A percentile compares a stretch with the other conserved stretches of the same genome.
phyloP scores from a whole-genome alignment of 148 eudicot genomes.

The Silene uniflora region DNA sequence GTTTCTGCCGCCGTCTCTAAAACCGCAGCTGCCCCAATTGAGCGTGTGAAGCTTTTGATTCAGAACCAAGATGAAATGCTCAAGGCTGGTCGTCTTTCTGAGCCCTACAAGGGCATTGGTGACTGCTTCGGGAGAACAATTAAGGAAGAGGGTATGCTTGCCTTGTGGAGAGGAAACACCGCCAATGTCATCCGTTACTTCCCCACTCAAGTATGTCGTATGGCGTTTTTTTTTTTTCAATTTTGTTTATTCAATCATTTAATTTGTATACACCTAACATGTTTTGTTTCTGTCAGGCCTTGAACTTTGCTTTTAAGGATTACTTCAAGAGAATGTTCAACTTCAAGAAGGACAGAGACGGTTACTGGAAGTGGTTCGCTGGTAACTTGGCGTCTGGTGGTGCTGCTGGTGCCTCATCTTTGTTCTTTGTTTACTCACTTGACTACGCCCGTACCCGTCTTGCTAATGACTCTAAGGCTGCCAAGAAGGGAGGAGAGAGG shows the following conservation, averaged over 20 bases:
- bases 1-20: conserved; percentile 84
- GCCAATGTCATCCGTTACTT: conserved; percentile 83
- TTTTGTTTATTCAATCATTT: not conserved
- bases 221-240: not conserved
- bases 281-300: conserved; percentile 36
- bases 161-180: conserved; percentile 81
- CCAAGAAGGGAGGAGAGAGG: conserved; percentile 65
- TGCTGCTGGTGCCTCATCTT: conserved; percentile 70
- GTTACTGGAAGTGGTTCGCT: conserved; percentile 81
- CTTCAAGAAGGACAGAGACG: conserved; percentile 70
- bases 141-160: conserved; percentile 49
- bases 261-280: not conserved
- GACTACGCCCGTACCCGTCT: conserved; percentile 69
- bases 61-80: conserved; percentile 86
- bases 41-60: conserved; percentile 79
- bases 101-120: conserved; percentile 79
- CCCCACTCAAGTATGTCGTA: conserved; percentile 62
- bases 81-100: conserved; percentile 63
- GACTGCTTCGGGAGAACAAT: conserved; percentile 66
- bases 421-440: conserved; percentile 57
- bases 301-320: conserved; percentile 78
- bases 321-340: conserved; percentile 74
- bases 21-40: conserved; percentile 81
- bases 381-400: conserved; percentile 76
- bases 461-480: conserved; percentile 62